Percentiles rank a stretch among this genome's conserved stretches.
phyloP scores from a whole-genome alignment of 2,329 filamentous ascomycete genomes.

The Beauveria rudraprayagi region DNA sequence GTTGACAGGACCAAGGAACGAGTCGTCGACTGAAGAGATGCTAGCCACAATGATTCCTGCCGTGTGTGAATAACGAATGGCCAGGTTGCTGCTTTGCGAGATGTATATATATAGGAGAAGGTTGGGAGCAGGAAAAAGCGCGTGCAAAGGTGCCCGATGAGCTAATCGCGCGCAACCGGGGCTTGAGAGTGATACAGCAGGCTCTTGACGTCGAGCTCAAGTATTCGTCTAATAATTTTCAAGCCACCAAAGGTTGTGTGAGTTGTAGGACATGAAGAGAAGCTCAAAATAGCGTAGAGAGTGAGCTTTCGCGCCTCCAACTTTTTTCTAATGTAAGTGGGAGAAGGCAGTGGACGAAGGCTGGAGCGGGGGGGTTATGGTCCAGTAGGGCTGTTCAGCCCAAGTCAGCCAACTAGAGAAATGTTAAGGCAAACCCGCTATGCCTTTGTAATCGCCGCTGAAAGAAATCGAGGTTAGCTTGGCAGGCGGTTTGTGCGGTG shows the following conservation, averaged over 20 bases:
- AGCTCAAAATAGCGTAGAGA: not conserved
- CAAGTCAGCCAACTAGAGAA: not conserved
- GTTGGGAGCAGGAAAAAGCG: not conserved
- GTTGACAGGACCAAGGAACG: not conserved
- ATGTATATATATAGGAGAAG: not conserved
- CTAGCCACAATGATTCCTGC: not conserved
- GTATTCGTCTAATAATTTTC: not conserved
- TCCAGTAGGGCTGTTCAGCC: conserved; percentile 3
- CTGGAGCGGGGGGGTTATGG: not conserved
- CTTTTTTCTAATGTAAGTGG: not conserved
- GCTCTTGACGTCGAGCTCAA: not conserved
- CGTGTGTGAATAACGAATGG: not conserved
- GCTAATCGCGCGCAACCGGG: not conserved
- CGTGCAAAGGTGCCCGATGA: not conserved
- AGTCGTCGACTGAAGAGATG: not conserved
- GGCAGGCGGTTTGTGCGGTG: not conserved
- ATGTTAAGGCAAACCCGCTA: not conserved
- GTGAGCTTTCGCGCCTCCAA: not conserved
- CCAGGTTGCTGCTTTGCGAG: not conserved
- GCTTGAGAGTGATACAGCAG: not conserved
- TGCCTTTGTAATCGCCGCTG: not conserved
- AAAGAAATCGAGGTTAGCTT: not conserved
- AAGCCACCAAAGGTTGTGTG: not conserved
- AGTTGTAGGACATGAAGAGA: not conserved
- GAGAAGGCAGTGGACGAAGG: not conserved